Percentiles rank a stretch among this genome's conserved stretches.
Evolutionary conservation across 2,329 filamentous ascomycete genomes (phyloP).

Genomic region (Aspergillus fumigatiaffinis): DNA sequence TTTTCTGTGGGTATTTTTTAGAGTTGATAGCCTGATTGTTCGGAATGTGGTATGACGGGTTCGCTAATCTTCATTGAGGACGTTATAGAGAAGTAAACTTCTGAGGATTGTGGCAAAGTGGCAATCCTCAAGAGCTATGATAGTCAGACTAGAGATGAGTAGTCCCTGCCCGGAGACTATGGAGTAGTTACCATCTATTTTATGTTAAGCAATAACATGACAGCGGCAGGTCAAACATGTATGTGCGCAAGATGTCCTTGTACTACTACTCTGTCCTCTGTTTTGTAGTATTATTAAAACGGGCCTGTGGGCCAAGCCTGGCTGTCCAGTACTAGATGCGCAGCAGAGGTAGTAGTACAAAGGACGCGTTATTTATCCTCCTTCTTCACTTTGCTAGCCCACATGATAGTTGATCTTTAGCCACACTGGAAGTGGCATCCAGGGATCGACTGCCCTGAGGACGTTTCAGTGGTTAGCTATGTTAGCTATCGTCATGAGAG

Average conservation of each 20-base stretch:
- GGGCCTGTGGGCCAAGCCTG: background rate
- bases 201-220: background rate
- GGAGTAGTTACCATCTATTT: background rate
- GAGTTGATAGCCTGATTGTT: background rate
- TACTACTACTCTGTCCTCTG: background rate
- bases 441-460: background rate
- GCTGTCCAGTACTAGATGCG: background rate
- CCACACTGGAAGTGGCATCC: background rate
- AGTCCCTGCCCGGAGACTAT: background rate
- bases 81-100: too few species aligned
- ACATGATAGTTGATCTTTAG: background rate
- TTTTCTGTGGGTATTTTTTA: background rate
- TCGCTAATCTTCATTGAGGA: background rate
- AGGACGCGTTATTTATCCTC: background rate
- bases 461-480: background rate
- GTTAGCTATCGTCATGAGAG: background rate
- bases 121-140: background rate
- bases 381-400: background rate
- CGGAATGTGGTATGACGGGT: too few species aligned
- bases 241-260: background rate
- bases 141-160: background rate
- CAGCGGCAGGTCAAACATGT: background rate
- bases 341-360: background rate
- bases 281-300: background rate
- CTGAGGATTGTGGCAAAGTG: background rate